Evolutionary conservation across 768 basidiomycete species (phyloP).

Genomic region (Boletus rubropictus): DNA sequence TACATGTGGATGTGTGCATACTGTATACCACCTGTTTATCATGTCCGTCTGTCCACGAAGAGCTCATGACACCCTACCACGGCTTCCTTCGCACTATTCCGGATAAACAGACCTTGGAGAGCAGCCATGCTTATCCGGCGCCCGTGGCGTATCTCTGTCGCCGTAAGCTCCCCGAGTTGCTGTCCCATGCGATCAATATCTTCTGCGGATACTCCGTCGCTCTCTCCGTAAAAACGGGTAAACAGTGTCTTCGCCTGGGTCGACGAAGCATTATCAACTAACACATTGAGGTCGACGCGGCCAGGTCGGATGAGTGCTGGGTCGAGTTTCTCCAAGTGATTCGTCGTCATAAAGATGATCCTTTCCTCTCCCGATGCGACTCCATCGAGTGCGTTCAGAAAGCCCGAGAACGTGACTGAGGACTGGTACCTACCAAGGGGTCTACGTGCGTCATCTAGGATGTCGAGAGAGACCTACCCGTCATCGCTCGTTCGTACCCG

Average conservation of each 20-base stretch:
- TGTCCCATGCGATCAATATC: conserved; percentile 43
- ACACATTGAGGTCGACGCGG: conserved; percentile 79
- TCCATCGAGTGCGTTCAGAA: conserved; percentile 94
- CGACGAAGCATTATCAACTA: conserved; percentile 83
- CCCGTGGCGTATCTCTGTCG: conserved; percentile 45
- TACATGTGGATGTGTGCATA: conserved; percentile 2
- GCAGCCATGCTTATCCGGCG: conserved; percentile 88
- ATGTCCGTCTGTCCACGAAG: conserved; percentile 29
- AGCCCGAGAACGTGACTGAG: conserved; percentile 94
- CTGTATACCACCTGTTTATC: conserved; percentile 14
- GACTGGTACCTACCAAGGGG: conserved; percentile 70
- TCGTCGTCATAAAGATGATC: conserved; percentile 99
- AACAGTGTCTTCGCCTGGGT: conserved; percentile 75
- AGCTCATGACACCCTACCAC: conserved; percentile 45
- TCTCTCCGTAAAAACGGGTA: conserved; percentile 72
- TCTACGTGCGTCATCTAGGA: conserved; percentile 10
- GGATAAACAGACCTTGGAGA: conserved; percentile 92
- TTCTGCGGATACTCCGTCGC: conserved; percentile 31
- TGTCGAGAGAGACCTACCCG: conserved; percentile 52
- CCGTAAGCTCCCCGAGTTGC: conserved; percentile 49
- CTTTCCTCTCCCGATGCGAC: conserved; percentile 97
- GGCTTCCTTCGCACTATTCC: conserved; percentile 54
- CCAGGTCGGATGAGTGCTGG: conserved; percentile 94
- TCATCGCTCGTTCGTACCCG: conserved; percentile 87
- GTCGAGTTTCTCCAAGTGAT: conserved; percentile 84